Conservation (phyloP, 169 alveolate species). For the Plasmodium knowlesi region DNA sequence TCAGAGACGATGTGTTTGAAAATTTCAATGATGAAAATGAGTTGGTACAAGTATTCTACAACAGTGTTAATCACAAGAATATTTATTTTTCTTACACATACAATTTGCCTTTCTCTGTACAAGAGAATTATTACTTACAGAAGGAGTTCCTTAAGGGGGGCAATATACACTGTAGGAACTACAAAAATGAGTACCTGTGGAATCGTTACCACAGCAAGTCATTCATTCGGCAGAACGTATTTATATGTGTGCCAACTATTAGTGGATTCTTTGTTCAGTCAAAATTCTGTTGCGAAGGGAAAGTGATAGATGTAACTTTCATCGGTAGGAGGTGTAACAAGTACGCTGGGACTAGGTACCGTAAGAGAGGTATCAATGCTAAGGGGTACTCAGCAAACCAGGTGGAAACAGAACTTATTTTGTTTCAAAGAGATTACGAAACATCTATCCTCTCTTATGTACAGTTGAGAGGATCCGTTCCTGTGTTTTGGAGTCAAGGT, state of each 20-base stretch:
- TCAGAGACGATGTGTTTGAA: conserved; percentile 42
- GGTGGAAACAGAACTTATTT: conserved; percentile 96
- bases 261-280: conserved; percentile 81
- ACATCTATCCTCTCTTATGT: conserved; percentile 89
- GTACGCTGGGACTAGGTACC: conserved; percentile 96
- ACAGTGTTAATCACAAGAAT: conserved; percentile 74
- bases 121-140: conserved; percentile 52
- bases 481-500: conserved; percentile 93
- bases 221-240: conserved; percentile 35
- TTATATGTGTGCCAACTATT: conserved; percentile 67
- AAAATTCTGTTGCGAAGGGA: conserved; percentile 66
- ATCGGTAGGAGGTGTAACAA: conserved; percentile 93
- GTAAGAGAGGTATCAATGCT: conserved; percentile 94
- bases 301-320: conserved; percentile 77
- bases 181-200: conserved; percentile 75
- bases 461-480: conserved; percentile 97
- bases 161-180: conserved; percentile 46
- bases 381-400: conserved; percentile 92
- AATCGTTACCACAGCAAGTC: conserved; percentile 75
- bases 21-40: conserved; percentile 61
- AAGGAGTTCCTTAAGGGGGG: conserved; percentile 49
- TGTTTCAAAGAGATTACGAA: conserved; percentile 80
- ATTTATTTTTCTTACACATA: conserved; percentile 83
- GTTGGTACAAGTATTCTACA: conserved; percentile 72
- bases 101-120: conserved; percentile 76